A percentile compares a stretch with the other conserved stretches of the same genome.
Evolutionary conservation across 2,329 filamentous ascomycete genomes (phyloP).

Genomic region (Fusarium pilosicola): DNA sequence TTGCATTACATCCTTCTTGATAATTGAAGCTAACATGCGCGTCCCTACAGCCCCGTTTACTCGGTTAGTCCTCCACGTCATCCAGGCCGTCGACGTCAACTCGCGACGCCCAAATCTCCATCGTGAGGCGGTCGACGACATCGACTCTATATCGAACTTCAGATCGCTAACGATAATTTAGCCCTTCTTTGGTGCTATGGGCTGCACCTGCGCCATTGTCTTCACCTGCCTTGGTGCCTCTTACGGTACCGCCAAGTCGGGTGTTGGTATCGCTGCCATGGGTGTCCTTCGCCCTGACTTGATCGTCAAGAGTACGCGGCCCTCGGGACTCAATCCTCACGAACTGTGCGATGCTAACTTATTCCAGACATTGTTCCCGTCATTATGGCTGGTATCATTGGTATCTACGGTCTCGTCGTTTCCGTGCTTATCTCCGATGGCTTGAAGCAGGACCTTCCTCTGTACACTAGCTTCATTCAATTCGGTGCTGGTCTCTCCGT

Average conservation of each 20-base stretch:
- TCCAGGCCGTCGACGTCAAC: constrained; percentile 47
- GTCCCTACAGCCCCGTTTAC: constrained; percentile 84
- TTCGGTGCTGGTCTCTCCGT: constrained; percentile 85
- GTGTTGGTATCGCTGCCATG: constrained; percentile 98
- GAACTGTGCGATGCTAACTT: constrained; percentile 29
- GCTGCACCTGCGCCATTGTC: constrained; percentile 95
- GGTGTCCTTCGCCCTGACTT: constrained; percentile 97
- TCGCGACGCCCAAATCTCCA: constrained; percentile 30
- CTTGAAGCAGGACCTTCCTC: constrained; percentile 74
- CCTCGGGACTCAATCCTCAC: background rate
- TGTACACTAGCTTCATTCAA: constrained; percentile 88
- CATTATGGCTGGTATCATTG: constrained; percentile 99
- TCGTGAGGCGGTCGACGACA: constrained; percentile 29
- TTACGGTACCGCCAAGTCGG: constrained; percentile 99
- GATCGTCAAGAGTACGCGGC: constrained; percentile 94
- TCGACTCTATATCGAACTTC: constrained; percentile 24
- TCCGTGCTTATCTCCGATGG: constrained; percentile 87
- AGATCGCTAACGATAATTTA: constrained; percentile 53
- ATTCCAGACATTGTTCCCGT: constrained; percentile 93
- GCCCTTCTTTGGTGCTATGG: constrained; percentile 97
- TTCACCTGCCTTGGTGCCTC: constrained; percentile 97
- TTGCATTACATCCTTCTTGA: constrained; percentile 6
- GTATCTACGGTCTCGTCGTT: constrained; percentile 94
- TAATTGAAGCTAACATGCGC: constrained; percentile 56
- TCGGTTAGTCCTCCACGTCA: constrained; percentile 78